These are phyloP conservation scores for Penicillium sp. DNA, from an alignment of 2,329 filamentous ascomycete genomes.

Conservation along the genomic window DNA sequence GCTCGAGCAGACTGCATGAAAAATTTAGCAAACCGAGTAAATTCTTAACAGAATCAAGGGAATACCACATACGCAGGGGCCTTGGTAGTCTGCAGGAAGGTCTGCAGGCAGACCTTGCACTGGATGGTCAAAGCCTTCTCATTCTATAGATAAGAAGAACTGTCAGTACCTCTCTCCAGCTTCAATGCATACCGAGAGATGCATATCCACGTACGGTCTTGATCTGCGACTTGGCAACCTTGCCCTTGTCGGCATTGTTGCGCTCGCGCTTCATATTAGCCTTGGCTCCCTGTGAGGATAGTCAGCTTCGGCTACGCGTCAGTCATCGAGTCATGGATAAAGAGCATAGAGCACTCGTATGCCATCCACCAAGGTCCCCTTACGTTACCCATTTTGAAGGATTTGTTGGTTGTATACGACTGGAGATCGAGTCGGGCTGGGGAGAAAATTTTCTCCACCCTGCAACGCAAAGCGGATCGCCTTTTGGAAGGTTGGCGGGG, in stretches of 20 bases:
- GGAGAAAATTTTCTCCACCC: conserved; percentile 9
- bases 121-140: conserved; percentile 73
- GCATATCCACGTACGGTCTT: conserved; percentile 59
- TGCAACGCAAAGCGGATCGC: not conserved
- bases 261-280: conserved; percentile 73
- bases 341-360: not conserved
- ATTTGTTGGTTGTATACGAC: not conserved
- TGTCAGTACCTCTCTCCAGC: not conserved
- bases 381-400: conserved; percentile 31
- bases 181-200: not conserved
- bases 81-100: conserved; percentile 76
- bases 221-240: conserved; percentile 65
- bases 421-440: not conserved
- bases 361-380: conserved; percentile 7
- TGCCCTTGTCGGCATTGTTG: conserved; percentile 62
- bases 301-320: conserved; percentile 13
- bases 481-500: not conserved
- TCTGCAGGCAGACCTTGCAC: conserved; percentile 74
- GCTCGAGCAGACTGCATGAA: conserved; percentile 58
- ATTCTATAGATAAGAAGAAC: conserved; percentile 55
- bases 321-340: not conserved
- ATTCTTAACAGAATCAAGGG: not conserved
- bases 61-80: conserved; percentile 55
- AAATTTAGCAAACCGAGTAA: not conserved
- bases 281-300: conserved; percentile 56